A percentile compares a stretch with the other conserved stretches of the same genome.
Evolutionary conservation across 2,329 filamentous ascomycete species (phyloP).

Genomic region (Aspergillus sp.): DNA sequence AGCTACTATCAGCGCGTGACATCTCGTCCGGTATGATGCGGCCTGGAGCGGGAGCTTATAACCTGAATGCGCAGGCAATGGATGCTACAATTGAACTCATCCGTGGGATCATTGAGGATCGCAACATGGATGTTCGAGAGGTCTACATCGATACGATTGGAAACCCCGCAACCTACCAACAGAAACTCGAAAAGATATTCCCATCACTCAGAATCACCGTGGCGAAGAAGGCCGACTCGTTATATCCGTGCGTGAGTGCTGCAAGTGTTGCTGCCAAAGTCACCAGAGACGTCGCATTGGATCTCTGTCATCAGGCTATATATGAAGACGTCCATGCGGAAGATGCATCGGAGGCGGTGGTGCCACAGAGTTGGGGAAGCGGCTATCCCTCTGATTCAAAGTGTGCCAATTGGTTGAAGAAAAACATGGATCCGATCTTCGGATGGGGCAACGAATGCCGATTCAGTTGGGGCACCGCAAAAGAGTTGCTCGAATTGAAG

Average conservation of each 20-base stretch:
- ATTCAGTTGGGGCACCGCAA: slow-evolving; percentile 94
- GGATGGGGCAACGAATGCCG: slow-evolving; percentile 92
- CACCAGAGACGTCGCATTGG: slow-evolving; percentile 85
- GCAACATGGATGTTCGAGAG: slow-evolving; percentile 78
- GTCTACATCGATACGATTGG: slow-evolving; percentile 97
- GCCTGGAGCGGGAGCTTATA: slow-evolving; percentile 62
- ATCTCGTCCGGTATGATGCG: slow-evolving; percentile 78
- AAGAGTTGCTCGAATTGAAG: slow-evolving; percentile 86
- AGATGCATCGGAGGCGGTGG: slow-evolving; percentile 31
- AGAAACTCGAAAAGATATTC: slow-evolving; percentile 79
- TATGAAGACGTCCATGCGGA: slow-evolving; percentile 32
- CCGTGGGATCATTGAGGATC: slow-evolving; percentile 67
- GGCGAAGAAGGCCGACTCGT: slow-evolving; percentile 86
- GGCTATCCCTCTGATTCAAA: slow-evolving; percentile 88
- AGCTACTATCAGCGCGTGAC: slow-evolving; percentile 78
- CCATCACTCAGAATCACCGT: slow-evolving; percentile 74
- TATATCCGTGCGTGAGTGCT: slow-evolving; percentile 91
- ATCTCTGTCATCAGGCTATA: slow-evolving; percentile 69
- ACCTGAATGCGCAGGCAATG: slow-evolving; percentile 94
- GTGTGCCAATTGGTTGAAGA: slow-evolving; percentile 78
- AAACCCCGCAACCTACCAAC: slow-evolving; percentile 78
- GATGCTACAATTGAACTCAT: slow-evolving; percentile 87
- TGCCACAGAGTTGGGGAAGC: slow-evolving; percentile 72
- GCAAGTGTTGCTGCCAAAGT: slow-evolving; percentile 96
- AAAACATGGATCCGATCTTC: slow-evolving; percentile 88